These are phyloP conservation scores for Oryza nivara DNA, from an alignment of 176 grass and related monocot genomes.

Conservation along the genomic window DNA sequence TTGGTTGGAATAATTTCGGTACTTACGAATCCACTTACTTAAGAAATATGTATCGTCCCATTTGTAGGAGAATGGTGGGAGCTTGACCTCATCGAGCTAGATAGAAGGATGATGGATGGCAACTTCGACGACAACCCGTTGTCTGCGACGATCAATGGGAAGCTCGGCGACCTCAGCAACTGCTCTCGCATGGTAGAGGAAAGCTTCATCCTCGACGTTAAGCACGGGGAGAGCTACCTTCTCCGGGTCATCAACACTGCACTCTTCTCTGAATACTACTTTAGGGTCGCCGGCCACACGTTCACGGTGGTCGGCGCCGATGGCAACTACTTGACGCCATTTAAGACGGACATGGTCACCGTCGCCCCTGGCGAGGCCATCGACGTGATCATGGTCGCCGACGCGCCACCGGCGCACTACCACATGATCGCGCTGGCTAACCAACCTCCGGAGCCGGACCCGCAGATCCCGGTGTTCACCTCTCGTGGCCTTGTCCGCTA, in stretches of 20 bases:
- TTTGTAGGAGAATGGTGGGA: constrained; percentile 39
- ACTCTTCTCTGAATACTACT: constrained; percentile 57
- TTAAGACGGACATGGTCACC: constrained; percentile 38
- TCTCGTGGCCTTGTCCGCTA: constrained; percentile 43
- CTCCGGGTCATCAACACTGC: constrained; percentile 57
- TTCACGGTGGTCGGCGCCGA: constrained; percentile 60
- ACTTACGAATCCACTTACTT: too few relatives aligned
- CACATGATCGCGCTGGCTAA: constrained; percentile 39
- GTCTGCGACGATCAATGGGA: constrained; percentile 54
- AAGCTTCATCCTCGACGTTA: constrained; percentile 49
- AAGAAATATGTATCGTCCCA: too few relatives aligned
- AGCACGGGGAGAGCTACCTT: constrained; percentile 47
- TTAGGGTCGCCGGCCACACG: constrained; percentile 45
- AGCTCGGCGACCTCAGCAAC: constrained; percentile 47
- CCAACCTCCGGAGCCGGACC: constrained; percentile 35
- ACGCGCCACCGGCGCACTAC: constrained; percentile 11
- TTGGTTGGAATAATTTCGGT: too few relatives aligned
- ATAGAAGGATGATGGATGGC: neutral
- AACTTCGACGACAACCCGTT: constrained; percentile 47
- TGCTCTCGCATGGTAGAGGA: constrained; percentile 45
- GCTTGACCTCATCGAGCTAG: constrained; percentile 15
- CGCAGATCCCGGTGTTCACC: constrained; percentile 8
- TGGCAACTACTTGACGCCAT: constrained; percentile 60
- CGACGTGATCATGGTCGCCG: constrained; percentile 53
- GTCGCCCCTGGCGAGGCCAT: constrained; percentile 55